Percentiles rank a stretch among this genome's conserved stretches.
Conservation (phyloP, 306 rosid species). For the Corylus americana region DNA sequence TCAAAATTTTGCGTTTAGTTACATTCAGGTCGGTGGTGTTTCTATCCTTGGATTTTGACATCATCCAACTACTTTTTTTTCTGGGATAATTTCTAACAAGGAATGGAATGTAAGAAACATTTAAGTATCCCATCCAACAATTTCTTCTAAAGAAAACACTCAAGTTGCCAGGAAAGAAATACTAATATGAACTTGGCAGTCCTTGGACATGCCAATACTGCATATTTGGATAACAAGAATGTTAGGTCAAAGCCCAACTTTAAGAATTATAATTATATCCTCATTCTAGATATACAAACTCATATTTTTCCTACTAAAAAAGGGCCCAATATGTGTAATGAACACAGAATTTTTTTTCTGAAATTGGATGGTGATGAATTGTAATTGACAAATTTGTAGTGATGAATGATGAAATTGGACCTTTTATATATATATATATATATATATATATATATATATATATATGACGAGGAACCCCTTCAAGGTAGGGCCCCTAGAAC, state of each 20-base stretch:
- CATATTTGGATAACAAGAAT: not conserved
- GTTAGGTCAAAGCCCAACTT: not conserved
- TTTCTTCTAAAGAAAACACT: not conserved
- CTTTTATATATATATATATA: too few species aligned
- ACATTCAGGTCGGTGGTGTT: not conserved
- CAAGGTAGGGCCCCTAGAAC: too few species aligned
- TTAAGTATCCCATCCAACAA: not conserved
- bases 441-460: too few species aligned
- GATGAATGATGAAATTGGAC: too few species aligned
- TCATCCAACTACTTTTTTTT: not conserved
- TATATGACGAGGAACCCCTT: too few species aligned
- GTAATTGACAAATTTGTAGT: too few species aligned
- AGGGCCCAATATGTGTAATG: not conserved
- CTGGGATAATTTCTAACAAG: not conserved
- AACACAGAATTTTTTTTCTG: too few species aligned
- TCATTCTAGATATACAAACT: not conserved
- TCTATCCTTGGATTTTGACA: not conserved
- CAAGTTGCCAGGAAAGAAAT: not conserved
- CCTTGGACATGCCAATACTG: not conserved
- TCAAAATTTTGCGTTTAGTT: too few species aligned
- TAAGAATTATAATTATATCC: not conserved
- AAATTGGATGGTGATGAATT: too few species aligned
- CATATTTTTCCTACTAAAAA: not conserved
- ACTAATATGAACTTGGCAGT: not conserved
- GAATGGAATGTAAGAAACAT: not conserved